These are phyloP conservation scores for Ambrosia artemisiifolia DNA, from an alignment of 129 eudicot species.

Conservation along the genomic window DNA sequence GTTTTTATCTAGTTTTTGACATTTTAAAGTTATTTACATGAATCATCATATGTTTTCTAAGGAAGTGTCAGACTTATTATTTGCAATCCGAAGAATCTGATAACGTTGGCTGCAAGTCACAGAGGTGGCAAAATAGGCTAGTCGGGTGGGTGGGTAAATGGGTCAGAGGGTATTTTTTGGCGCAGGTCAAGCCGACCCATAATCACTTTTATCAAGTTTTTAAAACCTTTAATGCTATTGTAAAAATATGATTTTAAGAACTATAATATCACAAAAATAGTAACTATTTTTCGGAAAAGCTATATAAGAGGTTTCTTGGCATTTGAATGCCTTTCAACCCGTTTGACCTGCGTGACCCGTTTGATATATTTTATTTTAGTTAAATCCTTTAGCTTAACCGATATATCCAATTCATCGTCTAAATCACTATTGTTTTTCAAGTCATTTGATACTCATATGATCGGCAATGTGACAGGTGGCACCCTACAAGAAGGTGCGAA, in stretches of 20 bases:
- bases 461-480: constrained; percentile 60
- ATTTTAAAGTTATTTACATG: not conserved
- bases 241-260: not conserved
- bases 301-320: not conserved
- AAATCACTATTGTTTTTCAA: not conserved
- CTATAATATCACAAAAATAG: not conserved
- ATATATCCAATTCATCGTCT: not conserved
- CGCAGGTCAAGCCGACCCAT: not conserved
- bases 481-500: constrained; percentile 85
- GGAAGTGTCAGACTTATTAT: not conserved
- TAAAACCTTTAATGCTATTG: not conserved
- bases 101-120: not conserved
- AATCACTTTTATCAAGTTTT: not conserved
- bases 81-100: not conserved
- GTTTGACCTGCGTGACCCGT: not conserved
- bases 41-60: not conserved
- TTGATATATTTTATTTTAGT: not conserved
- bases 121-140: not conserved
- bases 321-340: not conserved
- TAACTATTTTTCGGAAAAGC: not conserved
- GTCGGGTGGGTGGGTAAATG: not conserved
- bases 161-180: not conserved
- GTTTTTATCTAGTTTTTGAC: not conserved
- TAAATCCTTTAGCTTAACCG: not conserved
- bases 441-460: not conserved